Percentiles rank a stretch among this genome's conserved stretches.
These are phyloP conservation scores for Rhododendron henanense DNA, from an alignment of 148 eudicot genomes.

Conservation along the genomic window DNA sequence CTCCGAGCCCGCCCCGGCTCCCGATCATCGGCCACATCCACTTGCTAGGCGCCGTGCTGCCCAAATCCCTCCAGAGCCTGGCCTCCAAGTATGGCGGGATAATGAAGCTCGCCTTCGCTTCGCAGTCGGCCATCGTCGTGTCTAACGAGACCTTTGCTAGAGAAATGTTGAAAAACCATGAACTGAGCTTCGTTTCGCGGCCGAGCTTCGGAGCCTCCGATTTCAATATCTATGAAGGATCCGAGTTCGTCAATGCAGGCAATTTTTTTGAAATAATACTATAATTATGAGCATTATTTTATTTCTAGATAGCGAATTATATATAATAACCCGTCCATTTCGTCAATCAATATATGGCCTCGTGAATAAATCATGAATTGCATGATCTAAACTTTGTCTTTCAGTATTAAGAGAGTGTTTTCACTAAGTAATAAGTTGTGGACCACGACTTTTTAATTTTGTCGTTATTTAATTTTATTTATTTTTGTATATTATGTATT, in stretches of 20 bases:
- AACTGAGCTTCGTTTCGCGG: background rate
- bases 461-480: no score
- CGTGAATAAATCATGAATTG: no score
- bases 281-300: no score
- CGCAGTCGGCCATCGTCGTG: background rate
- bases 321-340: no score
- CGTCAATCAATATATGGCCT: no score
- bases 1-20: background rate
- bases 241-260: slow-evolving; percentile 2
- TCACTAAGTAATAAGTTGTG: no score
- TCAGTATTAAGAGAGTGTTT: no score
- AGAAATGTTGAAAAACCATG: background rate
- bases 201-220: background rate
- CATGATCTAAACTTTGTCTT: no score
- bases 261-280: background rate
- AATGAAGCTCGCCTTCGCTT: background rate
- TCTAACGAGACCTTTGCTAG: background rate
- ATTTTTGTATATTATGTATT: no score
- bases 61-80: background rate
- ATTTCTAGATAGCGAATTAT: no score
- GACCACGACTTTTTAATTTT: no score
- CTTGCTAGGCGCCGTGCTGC: background rate
- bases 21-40: background rate
- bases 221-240: background rate
- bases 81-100: background rate